These are phyloP conservation scores for Leccinum pallidistipes DNA, from an alignment of 1,284 basidiomycete genomes.

Conservation along the genomic window DNA sequence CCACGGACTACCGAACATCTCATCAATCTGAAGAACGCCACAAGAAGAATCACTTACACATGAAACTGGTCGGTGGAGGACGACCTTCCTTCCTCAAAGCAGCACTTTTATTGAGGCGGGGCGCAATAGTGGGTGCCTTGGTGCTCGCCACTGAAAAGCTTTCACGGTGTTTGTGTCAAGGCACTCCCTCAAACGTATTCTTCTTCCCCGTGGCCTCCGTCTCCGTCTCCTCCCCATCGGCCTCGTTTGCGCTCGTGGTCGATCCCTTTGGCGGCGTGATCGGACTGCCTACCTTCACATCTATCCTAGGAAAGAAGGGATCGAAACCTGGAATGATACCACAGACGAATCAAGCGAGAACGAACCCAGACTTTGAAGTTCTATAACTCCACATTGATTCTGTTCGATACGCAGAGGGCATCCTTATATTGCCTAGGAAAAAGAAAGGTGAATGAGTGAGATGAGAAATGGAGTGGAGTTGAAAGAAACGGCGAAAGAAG, in stretches of 20 bases:
- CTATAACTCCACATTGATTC: too few species aligned
- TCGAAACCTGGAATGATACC: too few species aligned
- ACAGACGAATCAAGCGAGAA: too few species aligned
- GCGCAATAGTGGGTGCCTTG: constrained; percentile 57
- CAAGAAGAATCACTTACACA: constrained; percentile 46
- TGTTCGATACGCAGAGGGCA: too few species aligned
- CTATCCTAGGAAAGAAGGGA: too few species aligned
- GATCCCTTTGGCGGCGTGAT: constrained; percentile 12
- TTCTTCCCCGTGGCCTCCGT: constrained; percentile 30
- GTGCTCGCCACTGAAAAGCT: constrained; percentile 67
- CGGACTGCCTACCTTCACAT: background rate
- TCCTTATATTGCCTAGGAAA: too few species aligned
- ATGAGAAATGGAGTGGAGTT: too few species aligned
- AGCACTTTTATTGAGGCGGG: constrained; percentile 70
- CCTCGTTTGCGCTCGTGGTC: constrained; percentile 26
- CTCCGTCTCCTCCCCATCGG: constrained; percentile 35
- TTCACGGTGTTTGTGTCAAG: constrained; percentile 79
- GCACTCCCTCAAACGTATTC: constrained; percentile 70
- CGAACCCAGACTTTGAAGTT: too few species aligned
- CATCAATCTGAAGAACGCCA: background rate
- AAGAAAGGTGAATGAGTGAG: too few species aligned
- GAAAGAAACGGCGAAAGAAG: too few species aligned
- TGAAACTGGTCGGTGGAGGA: constrained; percentile 61
- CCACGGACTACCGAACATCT: constrained; percentile 40
- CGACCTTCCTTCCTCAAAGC: constrained; percentile 52